Conservation (phyloP, 1,284 basidiomycete genomes). For the Neonothopanus nambi region DNA sequence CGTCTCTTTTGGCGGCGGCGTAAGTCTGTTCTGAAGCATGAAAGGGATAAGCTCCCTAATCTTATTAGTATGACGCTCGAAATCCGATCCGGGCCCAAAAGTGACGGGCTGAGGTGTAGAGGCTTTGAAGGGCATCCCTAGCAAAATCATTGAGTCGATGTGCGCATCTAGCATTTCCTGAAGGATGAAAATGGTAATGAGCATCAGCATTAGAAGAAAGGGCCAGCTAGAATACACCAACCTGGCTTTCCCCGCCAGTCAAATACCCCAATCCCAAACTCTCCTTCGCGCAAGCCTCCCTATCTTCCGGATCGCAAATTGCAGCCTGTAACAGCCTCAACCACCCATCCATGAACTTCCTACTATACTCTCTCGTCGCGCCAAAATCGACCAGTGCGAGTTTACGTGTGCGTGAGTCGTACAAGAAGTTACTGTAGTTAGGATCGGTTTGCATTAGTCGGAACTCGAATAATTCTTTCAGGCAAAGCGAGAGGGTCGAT, state of each 20-base stretch:
- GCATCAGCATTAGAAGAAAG: neutral
- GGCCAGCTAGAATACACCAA: no score
- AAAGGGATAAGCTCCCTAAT: conserved; percentile 86
- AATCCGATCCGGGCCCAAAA: conserved; percentile 67
- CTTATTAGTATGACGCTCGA: conserved; percentile 69
- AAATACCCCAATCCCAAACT: conserved; percentile 87
- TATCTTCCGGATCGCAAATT: conserved; percentile 48
- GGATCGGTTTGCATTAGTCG: conserved; percentile 98
- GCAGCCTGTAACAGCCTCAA: conserved; percentile 80
- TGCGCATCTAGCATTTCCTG: conserved; percentile 91
- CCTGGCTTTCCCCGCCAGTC: conserved; percentile 59
- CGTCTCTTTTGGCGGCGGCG: conserved; percentile 92
- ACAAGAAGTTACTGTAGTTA: conserved; percentile 98
- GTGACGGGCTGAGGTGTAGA: conserved; percentile 65
- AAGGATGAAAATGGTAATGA: neutral
- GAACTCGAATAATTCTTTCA: conserved; percentile 91
- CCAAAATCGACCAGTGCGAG: conserved; percentile 96
- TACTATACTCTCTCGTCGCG: conserved; percentile 86
- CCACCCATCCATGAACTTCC: conserved; percentile 91
- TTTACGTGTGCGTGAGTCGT: conserved; percentile 67
- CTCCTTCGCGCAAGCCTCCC: conserved; percentile 69
- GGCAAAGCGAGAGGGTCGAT: conserved; percentile 82
- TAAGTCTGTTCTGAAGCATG: conserved; percentile 88
- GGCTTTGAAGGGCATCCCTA: conserved; percentile 79
- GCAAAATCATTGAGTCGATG: conserved; percentile 78